Evolutionary conservation across 352 stramenopile genomes (phyloP).

Genomic region (Globisporangium parvum): DNA sequence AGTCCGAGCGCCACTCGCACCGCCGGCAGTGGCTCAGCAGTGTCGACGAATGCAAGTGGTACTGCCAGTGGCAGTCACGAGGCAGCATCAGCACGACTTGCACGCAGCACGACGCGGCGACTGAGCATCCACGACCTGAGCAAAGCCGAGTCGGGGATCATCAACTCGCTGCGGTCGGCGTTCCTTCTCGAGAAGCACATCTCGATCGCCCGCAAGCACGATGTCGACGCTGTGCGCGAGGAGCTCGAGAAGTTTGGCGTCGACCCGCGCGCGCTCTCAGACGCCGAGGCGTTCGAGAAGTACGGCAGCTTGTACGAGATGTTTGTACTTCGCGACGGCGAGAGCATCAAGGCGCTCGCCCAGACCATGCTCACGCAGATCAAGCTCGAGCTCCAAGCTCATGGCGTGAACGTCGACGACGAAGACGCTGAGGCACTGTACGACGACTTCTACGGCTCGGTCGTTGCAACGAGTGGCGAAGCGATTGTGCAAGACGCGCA

Average conservation of each 20-base stretch:
- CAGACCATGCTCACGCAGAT: conserved; percentile 56
- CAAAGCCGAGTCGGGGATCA: conserved; percentile 33
- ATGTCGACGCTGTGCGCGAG: conserved; percentile 22
- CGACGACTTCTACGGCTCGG: conserved; percentile 50
- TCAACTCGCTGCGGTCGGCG: conserved; percentile 48
- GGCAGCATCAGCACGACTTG: background rate
- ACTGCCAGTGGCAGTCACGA: background rate
- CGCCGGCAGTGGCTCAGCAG: no score
- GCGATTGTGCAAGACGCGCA: conserved; percentile 63
- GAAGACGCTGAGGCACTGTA: conserved; percentile 52
- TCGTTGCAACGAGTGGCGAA: conserved; percentile 44
- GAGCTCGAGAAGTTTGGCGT: conserved; percentile 64
- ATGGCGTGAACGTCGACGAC: conserved; percentile 57
- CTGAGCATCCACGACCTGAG: conserved; percentile 50
- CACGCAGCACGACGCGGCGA: conserved; percentile 22
- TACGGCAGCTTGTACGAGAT: conserved; percentile 58
- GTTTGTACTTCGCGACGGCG: conserved; percentile 61
- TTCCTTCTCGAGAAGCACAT: conserved; percentile 75
- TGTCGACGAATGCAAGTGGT: background rate
- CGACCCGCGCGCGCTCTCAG: conserved; percentile 10
- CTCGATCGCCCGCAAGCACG: conserved; percentile 44
- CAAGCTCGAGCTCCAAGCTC: conserved; percentile 47
- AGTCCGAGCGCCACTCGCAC: background rate
- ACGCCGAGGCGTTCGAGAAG: conserved; percentile 22
- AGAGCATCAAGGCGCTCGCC: conserved; percentile 56